A percentile compares a stretch with the other conserved stretches of the same genome.
phyloP scores from a whole-genome alignment of 768 basidiomycete genomes.

The Suillus clintonianus region DNA sequence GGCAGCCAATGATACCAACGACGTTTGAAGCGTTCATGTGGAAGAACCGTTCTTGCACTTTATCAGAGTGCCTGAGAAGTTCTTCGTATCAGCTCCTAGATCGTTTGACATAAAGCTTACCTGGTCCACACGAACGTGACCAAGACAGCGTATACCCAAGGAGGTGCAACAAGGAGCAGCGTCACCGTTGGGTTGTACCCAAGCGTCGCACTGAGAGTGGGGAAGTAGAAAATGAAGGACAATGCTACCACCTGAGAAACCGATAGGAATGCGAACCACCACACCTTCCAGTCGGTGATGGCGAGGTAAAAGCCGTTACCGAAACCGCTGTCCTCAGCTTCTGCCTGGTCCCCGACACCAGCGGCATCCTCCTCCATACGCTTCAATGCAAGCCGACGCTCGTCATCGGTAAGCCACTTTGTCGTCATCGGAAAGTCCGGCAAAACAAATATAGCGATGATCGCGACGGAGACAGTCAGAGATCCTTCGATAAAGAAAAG shows the following conservation, averaged over 20 bases:
- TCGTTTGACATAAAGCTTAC: constrained; percentile 30
- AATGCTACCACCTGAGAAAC: constrained; percentile 43
- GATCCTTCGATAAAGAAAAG: constrained; percentile 50
- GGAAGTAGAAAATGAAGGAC: constrained; percentile 80
- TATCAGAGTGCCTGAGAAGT: constrained; percentile 63
- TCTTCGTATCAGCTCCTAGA: background rate
- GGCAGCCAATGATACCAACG: constrained; percentile 66
- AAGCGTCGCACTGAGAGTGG: constrained; percentile 72
- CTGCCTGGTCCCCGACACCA: constrained; percentile 53
- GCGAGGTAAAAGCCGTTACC: constrained; percentile 57
- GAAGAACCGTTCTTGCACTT: constrained; percentile 65
- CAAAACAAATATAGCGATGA: constrained; percentile 46
- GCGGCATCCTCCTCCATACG: constrained; percentile 66
- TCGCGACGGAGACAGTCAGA: constrained; percentile 45
- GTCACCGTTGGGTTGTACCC: constrained; percentile 64
- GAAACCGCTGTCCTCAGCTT: constrained; percentile 41
- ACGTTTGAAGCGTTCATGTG: constrained; percentile 59
- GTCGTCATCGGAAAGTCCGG: constrained; percentile 47
- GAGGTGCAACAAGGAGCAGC: constrained; percentile 75
- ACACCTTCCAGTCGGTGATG: constrained; percentile 77
- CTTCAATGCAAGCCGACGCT: constrained; percentile 49
- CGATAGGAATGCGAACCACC: constrained; percentile 66
- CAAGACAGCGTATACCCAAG: constrained; percentile 63
- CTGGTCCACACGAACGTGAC: constrained; percentile 53
- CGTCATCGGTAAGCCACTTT: constrained; percentile 36